Base-by-base conservation (phyloP, 176 grass and related monocot genomes). In the Aegilops umbellulata region DNA sequence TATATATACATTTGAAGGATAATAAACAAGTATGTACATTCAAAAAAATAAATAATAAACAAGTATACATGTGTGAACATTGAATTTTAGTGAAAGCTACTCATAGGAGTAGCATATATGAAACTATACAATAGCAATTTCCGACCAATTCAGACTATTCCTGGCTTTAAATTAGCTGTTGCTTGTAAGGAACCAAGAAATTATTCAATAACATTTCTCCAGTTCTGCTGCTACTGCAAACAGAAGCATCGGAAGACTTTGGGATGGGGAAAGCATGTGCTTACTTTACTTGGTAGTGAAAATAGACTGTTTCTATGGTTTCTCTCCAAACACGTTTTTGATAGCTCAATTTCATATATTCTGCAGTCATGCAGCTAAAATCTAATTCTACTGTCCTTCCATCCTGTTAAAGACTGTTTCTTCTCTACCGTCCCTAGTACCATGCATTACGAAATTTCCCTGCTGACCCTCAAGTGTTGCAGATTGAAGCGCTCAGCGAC, bases 401-500 rank as follows among this genome's bases (percentile, higher is more conserved):
- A 26, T 80, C 31, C 8, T 60, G 58, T 73, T 60, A 23, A 36
- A 19, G 15, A 25, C 1, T 0, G 15, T 81, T 85, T 24, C 3
- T 7, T 76, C 26, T 34, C 5, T 88, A 26, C 44, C 23, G 0
- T 29, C 19, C 22, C 57, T 79, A 31, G 24, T 72, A 57, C 5
- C 17, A 36, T 5, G 62, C 10, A 30, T 69, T 71, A 36, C 15
- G 29, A 47, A 78, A 30, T 7, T 22, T 47, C n/a, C 65, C 60
- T 3, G 44, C 25, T 51, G 42, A 51, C 25, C 24, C 27, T 17
- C 35, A 20, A 36, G 36, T 24, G 3, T 51, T 69, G 24, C 79
- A 95, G 90, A 90, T 92, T 60, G 93, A 92, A 82, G 46, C 58
- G 7, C 34, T 90, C 62, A 74, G 87, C 14, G 83, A 82, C 11